Conservation (phyloP, 2,329 filamentous ascomycete genomes). For the Alternaria sp. region DNA sequence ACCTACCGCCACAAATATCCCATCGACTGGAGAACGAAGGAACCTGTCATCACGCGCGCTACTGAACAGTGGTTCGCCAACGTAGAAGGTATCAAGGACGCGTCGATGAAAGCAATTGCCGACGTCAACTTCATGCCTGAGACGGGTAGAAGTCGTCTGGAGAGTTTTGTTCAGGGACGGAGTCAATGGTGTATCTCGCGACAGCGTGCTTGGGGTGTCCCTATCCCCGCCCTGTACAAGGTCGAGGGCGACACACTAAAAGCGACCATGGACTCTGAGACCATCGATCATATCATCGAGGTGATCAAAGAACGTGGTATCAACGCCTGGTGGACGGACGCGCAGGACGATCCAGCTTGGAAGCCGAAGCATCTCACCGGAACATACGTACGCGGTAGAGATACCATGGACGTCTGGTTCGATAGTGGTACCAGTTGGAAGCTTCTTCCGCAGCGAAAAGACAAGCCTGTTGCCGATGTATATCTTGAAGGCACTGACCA, state of each 20-base stretch:
- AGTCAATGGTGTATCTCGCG: constrained; percentile 98
- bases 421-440: constrained; percentile 97
- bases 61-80: constrained; percentile 99
- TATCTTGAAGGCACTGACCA: constrained; percentile 96
- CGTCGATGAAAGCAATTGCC: constrained; percentile 72
- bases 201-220: constrained; percentile 94
- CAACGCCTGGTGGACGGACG: constrained; percentile 95
- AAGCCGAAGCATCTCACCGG: constrained; percentile 68
- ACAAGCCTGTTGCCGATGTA: constrained; percentile 71
- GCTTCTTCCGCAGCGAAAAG: constrained; percentile 38
- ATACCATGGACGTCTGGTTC: constrained; percentile 99
- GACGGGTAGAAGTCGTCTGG: constrained; percentile 73
- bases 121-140: constrained; percentile 80
- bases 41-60: constrained; percentile 86
- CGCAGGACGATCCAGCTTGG: constrained; percentile 77
- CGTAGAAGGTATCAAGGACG: constrained; percentile 79
- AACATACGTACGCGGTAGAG: constrained; percentile 75
- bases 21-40: constrained; percentile 96
- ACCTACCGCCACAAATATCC: constrained; percentile 90
- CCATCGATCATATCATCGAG: constrained; percentile 82
- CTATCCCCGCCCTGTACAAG: constrained; percentile 89
- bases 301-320: constrained; percentile 78
- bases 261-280: constrained; percentile 79
- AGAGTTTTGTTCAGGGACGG: constrained; percentile 84
- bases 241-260: constrained; percentile 64